Evolutionary conservation across 768 basidiomycete genomes (phyloP).

Genomic region (Roridomyces roridus): DNA sequence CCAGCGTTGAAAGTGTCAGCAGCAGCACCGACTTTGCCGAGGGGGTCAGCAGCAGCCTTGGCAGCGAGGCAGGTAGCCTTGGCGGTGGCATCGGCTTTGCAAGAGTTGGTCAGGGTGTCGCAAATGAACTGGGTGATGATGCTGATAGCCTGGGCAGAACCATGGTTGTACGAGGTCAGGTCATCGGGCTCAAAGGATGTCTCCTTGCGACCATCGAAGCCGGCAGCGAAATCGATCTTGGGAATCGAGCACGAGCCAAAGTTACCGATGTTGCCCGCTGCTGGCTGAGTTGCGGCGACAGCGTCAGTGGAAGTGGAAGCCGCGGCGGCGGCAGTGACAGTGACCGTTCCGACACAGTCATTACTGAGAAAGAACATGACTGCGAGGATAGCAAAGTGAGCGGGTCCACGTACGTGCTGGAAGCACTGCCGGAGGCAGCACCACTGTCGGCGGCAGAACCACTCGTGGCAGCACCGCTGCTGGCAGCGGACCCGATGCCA

Average conservation of each 20-base stretch:
- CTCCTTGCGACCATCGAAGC: slow-evolving; percentile 64
- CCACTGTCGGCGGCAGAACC: slow-evolving; percentile 31
- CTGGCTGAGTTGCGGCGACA: slow-evolving; percentile 32
- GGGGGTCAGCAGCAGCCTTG: slow-evolving; percentile 44
- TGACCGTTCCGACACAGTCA: slow-evolving; percentile 47
- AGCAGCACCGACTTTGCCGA: slow-evolving; percentile 54
- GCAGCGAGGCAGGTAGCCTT: slow-evolving; percentile 53
- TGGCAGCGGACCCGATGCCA: slow-evolving; percentile 27
- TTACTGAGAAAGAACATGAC: too few species aligned
- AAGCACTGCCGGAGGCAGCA: too few species aligned
- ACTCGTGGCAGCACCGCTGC: slow-evolving; percentile 26
- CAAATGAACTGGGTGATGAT: slow-evolving; percentile 67
- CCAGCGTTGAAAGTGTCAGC: slow-evolving; percentile 69
- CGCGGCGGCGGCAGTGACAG: slow-evolving; percentile 16
- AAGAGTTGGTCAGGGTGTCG: slow-evolving; percentile 58
- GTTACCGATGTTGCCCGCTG: slow-evolving; percentile 37
- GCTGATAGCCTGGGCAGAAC: slow-evolving; percentile 63
- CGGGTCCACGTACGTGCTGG: neutral
- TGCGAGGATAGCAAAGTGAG: too few species aligned
- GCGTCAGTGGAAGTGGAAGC: slow-evolving; percentile 12
- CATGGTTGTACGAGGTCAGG: slow-evolving; percentile 56
- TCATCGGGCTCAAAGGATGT: slow-evolving; percentile 65
- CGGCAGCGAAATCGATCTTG: slow-evolving; percentile 61
- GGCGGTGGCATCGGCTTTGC: slow-evolving; percentile 59
- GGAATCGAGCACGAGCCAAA: slow-evolving; percentile 65